Evolutionary conservation across 2,329 filamentous ascomycete species (phyloP).

Genomic region (Apiospora koreana): DNA sequence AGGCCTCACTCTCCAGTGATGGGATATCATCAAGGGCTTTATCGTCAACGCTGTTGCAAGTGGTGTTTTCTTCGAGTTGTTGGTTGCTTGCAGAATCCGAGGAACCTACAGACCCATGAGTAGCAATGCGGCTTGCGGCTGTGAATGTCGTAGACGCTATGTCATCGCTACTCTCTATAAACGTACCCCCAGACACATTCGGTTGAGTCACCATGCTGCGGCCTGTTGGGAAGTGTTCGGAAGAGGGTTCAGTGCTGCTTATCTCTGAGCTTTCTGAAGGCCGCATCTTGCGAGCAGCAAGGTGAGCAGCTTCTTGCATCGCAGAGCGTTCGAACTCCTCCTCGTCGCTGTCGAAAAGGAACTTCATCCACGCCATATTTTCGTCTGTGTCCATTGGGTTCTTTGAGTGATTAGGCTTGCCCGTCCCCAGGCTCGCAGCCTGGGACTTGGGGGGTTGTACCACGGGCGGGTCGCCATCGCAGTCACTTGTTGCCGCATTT

Average conservation of each 20-base stretch:
- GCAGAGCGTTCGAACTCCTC: constrained; percentile 24
- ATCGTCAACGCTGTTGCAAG: not conserved
- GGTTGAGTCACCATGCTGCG: constrained; percentile 13
- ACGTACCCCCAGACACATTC: not conserved
- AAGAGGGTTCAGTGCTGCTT: not conserved
- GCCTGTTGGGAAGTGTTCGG: not conserved
- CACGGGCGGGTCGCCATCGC: not conserved
- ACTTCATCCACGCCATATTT: constrained; percentile 31
- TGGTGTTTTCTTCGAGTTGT: not conserved
- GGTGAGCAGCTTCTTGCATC: constrained; percentile 28
- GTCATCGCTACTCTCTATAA: not conserved
- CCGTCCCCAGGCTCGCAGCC: not conserved
- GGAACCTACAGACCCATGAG: constrained; percentile 20
- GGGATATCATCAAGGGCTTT: not conserved
- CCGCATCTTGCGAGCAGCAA: constrained; percentile 26
- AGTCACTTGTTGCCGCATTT: not conserved
- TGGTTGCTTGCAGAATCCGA: not conserved
- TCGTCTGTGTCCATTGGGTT: constrained; percentile 17
- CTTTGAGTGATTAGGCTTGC: constrained; percentile 6
- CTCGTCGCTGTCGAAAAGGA: constrained; percentile 26
- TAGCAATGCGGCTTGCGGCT: constrained; percentile 22
- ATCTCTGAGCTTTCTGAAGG: constrained; percentile 18
- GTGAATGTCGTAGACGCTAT: constrained; percentile 9
- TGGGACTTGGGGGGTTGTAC: not conserved
- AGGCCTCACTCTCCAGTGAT: not conserved